A percentile compares a stretch with the other conserved stretches of the same genome.
Evolutionary conservation across 805 yeast species (phyloP).

Genomic region (Kodamaea nitidulidarum): DNA sequence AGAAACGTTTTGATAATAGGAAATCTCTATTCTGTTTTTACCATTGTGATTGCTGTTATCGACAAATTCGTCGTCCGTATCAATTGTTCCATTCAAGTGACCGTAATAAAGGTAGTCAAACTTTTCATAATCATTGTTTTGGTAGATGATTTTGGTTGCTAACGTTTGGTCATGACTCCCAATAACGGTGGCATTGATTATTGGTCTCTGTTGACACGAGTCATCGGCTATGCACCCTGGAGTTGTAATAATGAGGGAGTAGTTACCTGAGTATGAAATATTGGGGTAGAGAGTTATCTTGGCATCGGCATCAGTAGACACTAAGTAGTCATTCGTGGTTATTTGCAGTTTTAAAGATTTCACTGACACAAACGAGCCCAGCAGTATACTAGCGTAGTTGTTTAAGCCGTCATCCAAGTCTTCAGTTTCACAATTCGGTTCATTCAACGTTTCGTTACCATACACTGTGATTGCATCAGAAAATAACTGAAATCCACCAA

Average conservation of each 20-base stretch:
- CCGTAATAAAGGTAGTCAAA: constrained; percentile 79
- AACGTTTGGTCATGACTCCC: constrained; percentile 45
- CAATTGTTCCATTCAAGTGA: constrained; percentile 46
- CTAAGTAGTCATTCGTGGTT: constrained; percentile 32
- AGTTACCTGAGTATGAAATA: constrained; percentile 68
- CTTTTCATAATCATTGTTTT: constrained; percentile 74
- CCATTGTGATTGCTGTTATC: constrained; percentile 29
- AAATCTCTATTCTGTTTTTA: constrained; percentile 27
- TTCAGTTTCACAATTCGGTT: constrained; percentile 50
- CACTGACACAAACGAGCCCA: constrained; percentile 31
- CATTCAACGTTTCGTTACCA: constrained; percentile 73
- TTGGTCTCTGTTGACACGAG: constrained; percentile 69
- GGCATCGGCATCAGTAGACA: constrained; percentile 23
- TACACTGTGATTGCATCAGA: constrained; percentile 58
- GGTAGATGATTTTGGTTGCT: constrained; percentile 53
- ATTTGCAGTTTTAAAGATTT: constrained; percentile 18
- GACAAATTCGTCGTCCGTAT: constrained; percentile 26
- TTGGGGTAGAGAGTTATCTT: constrained; percentile 56
- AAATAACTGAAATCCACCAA: constrained; percentile 70
- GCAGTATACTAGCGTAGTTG: constrained; percentile 22
- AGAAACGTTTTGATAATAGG: constrained; percentile 22
- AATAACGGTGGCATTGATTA: constrained; percentile 68
- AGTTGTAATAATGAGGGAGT: constrained; percentile 68
- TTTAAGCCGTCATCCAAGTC: constrained; percentile 17
- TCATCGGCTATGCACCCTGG: constrained; percentile 77